Evolutionary conservation across 208 protist species (phyloP).

Genomic region (Trypanosoma melophagium): DNA sequence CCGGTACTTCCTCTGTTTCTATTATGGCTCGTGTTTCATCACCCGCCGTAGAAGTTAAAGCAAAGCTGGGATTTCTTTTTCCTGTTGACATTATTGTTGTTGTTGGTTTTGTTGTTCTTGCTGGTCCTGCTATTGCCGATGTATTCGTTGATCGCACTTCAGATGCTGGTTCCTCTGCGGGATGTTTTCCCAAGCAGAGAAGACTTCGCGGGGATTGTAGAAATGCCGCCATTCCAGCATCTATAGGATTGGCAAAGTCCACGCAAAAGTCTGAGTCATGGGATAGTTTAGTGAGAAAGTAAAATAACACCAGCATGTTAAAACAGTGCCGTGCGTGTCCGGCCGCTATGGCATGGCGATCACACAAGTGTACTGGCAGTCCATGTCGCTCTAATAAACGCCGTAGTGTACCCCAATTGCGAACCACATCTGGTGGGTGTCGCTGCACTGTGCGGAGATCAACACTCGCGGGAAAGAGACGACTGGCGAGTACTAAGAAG

Average conservation of each 20-base stretch:
- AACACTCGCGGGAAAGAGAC: conserved; percentile 31
- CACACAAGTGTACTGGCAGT: conserved; percentile 48
- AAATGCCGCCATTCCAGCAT: conserved; percentile 50
- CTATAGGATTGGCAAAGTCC: conserved; percentile 63
- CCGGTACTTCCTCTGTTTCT: too few relatives aligned
- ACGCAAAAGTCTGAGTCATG: conserved; percentile 46
- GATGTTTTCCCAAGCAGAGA: conserved; percentile 34
- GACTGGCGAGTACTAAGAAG: conserved; percentile 37
- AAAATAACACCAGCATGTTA: conserved; percentile 72
- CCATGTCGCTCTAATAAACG: conserved; percentile 32
- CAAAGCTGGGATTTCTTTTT: not conserved
- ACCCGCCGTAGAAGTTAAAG: too few relatives aligned
- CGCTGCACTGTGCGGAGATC: conserved; percentile 37
- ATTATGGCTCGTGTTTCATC: too few relatives aligned
- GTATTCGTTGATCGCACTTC: not conserved
- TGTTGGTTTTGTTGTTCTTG: not conserved
- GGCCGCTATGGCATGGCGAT: conserved; percentile 38
- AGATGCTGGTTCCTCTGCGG: not conserved
- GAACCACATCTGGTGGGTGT: conserved; percentile 30
- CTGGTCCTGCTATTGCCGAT: not conserved
- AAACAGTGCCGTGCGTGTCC: conserved; percentile 58
- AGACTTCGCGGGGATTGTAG: conserved; percentile 59
- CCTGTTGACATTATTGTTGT: not conserved
- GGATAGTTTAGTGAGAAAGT: conserved; percentile 51
- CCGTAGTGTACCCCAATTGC: conserved; percentile 58